phyloP scores from a whole-genome alignment of 768 basidiomycete species.

The Lenzites betulinus region DNA sequence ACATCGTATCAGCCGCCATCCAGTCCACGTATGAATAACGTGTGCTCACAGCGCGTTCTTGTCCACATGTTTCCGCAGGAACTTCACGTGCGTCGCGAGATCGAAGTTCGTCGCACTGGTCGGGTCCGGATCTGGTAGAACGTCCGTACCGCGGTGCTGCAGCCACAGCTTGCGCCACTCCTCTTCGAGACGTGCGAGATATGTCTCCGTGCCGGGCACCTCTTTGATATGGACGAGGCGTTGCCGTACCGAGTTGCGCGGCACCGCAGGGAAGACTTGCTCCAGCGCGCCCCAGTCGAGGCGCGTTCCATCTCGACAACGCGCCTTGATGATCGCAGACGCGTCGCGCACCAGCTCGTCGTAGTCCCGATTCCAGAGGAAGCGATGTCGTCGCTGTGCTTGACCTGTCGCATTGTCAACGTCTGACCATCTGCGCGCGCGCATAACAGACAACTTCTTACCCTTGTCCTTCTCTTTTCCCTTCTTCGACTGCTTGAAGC shows the following conservation, averaged over 20 bases:
- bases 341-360: slow-evolving; percentile 90
- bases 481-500: slow-evolving; percentile 33
- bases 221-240: slow-evolving; percentile 63
- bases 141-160: slow-evolving; percentile 63
- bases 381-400: slow-evolving; percentile 55
- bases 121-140: slow-evolving; percentile 72
- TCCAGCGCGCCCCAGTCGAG: slow-evolving; percentile 74
- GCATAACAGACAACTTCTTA: slow-evolving; percentile 28
- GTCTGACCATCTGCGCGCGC: background rate
- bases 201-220: slow-evolving; percentile 67
- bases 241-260: slow-evolving; percentile 69
- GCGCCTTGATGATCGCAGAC: slow-evolving; percentile 77
- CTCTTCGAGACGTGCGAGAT: slow-evolving; percentile 77
- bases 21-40: background rate
- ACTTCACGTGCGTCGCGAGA: slow-evolving; percentile 77
- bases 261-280: slow-evolving; percentile 80
- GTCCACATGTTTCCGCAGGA: slow-evolving; percentile 78
- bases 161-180: slow-evolving; percentile 81
- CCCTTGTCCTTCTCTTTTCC: slow-evolving; percentile 38
- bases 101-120: slow-evolving; percentile 73
- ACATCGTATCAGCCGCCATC: background rate
- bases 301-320: slow-evolving; percentile 61
- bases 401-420: slow-evolving; percentile 20
- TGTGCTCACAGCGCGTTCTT: slow-evolving; percentile 80
- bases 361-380: slow-evolving; percentile 84